These are phyloP conservation scores for Golubevia pallescens DNA, from an alignment of 1,284 basidiomycete species.

Conservation along the genomic window DNA sequence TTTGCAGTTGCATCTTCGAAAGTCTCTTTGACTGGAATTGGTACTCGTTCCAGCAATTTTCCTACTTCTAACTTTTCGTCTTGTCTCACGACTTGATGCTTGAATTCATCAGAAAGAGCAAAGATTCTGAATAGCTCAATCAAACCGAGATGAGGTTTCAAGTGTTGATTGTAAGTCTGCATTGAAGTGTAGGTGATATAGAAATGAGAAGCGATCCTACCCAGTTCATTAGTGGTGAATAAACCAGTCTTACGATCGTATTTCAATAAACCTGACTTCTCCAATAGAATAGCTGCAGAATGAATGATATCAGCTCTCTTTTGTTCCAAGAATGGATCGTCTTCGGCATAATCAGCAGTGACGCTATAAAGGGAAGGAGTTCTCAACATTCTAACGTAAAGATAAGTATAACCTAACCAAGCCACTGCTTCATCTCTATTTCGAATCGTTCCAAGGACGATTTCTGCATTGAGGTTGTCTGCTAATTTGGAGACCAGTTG, in stretches of 20 bases:
- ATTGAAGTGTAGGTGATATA: slow-evolving; percentile 96
- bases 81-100: slow-evolving; percentile 75
- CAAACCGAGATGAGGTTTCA: slow-evolving; percentile 82
- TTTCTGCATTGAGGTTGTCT: slow-evolving; percentile 96
- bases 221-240: slow-evolving; percentile 73
- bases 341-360: slow-evolving; percentile 86
- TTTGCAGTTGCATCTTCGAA: slow-evolving; percentile 96
- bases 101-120: slow-evolving; percentile 96
- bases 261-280: slow-evolving; percentile 91
- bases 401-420: slow-evolving; percentile 62
- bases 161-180: slow-evolving; percentile 94
- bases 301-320: slow-evolving; percentile 93
- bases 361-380: slow-evolving; percentile 88
- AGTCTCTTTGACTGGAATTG: slow-evolving; percentile 95
- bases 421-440: slow-evolving; percentile 69
- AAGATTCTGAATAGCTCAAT: slow-evolving; percentile 96
- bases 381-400: slow-evolving; percentile 93
- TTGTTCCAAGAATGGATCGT: slow-evolving; percentile 82
- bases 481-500: slow-evolving; percentile 91
- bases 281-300: slow-evolving; percentile 88
- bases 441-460: slow-evolving; percentile 91
- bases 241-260: slow-evolving; percentile 88
- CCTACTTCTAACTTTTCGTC: slow-evolving; percentile 67
- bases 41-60: slow-evolving; percentile 92
- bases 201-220: slow-evolving; percentile 93